These are phyloP conservation scores for Saccharomycopsis javanensis DNA, from an alignment of 805 yeast genomes.

Conservation along the genomic window DNA sequence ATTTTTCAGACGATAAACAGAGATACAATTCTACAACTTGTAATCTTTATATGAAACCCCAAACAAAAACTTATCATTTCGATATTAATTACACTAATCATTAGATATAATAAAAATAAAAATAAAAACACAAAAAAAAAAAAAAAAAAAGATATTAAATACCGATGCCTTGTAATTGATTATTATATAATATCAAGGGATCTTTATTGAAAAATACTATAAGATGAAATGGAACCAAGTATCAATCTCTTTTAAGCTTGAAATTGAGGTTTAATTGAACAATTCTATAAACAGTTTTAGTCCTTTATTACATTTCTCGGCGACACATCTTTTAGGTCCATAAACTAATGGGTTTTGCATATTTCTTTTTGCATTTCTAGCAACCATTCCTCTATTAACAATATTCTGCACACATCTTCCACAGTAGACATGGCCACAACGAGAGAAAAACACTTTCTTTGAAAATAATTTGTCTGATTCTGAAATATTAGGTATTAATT, in stretches of 20 bases:
- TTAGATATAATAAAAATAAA: too few relatives aligned
- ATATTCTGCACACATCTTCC: slow-evolving; percentile 70
- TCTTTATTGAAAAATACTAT: neutral
- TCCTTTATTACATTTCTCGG: slow-evolving; percentile 8
- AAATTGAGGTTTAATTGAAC: neutral
- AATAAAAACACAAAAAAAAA: too few relatives aligned
- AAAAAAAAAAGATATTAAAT: too few relatives aligned
- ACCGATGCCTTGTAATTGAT: too few relatives aligned
- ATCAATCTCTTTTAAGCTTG: too few relatives aligned
- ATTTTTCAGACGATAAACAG: too few relatives aligned
- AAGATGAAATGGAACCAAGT: too few relatives aligned
- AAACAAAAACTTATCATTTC: too few relatives aligned
- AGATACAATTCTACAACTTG: too few relatives aligned
- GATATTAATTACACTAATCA: too few relatives aligned
- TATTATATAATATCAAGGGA: too few relatives aligned
- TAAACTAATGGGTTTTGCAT: slow-evolving; percentile 17
- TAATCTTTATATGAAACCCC: too few relatives aligned
- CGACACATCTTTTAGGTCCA: slow-evolving; percentile 18
- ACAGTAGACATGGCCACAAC: slow-evolving; percentile 81
- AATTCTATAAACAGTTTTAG: neutral
- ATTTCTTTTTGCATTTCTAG: slow-evolving; percentile 6
- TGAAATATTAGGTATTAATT: slow-evolving; percentile 39
- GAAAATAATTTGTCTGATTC: slow-evolving; percentile 51
- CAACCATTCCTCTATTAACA: slow-evolving; percentile 7
- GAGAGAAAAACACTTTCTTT: slow-evolving; percentile 51